Base-by-base conservation (phyloP, 306 rosid species). In the Leucaena leucocephala region DNA sequence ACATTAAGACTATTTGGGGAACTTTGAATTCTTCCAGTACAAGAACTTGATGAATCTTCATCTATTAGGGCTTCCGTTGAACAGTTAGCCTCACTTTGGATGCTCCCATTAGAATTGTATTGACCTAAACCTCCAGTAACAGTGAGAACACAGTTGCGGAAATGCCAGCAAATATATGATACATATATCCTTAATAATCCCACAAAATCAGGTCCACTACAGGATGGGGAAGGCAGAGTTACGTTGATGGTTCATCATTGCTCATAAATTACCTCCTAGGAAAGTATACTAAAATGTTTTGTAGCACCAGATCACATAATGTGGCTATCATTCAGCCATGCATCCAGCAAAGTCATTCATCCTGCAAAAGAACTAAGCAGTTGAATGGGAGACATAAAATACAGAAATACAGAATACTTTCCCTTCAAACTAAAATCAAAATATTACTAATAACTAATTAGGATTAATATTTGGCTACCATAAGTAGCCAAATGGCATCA, bases 161-260 rank as follows among this genome's bases (percentile, higher is more conserved):
- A 52, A 8, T 22, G 4, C 63, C 22, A 33, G 45, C 22, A 68
- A 67, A n/a, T 44, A 58, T 34, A 45, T 21, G 36, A 75, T 34
- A 27, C 54, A 43, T 33, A 27, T 59, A 58, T 42, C 57, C 69
- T 22, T 22, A 52, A 27, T 9, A 61, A 64, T 52, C 13, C 45
- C 73, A 27, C 34, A 68, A 80, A 34, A 64, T 52, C 46, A 7
- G 22, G 59, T 21, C 8, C 35, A 19, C 21, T 65, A 52, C 3
- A 59, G 78, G 19, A 65, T 57, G 10, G 36, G 39, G 63, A 34
- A 63, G 45, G 52, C 11, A 27, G 45, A 16, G 59, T 78, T 61
- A 61, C 77, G 61, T 81, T 50, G 77, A 34, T 49, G 48, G n/a
- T 34, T 63, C 78, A 64, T 71, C 43, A 46, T 42, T 74, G 71